Base-by-base conservation (phyloP, 176 grass and related monocot species). In the Oryza nivara region DNA sequence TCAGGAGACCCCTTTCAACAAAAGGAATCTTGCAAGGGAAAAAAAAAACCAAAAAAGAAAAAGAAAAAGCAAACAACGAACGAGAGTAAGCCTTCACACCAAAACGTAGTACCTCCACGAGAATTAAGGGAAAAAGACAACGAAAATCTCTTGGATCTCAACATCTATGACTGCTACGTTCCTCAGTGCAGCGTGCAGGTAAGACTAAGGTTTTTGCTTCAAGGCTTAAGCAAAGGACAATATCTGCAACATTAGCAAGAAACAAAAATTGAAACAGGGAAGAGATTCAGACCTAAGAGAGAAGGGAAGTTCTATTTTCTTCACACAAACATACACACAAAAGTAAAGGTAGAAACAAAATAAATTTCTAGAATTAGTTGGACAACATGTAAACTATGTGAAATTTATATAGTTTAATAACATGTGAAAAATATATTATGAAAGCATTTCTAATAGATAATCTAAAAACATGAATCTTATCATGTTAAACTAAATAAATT, bases 141-240 rank as follows among this genome's bases (percentile, higher is more conserved):
- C 17, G 51, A 7, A 13, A 60, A 76, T 35, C 17, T 17, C 51
- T 35, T 76, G 4, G 49, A 26, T 25, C 49, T 56, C 4, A 54
- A 25, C 48, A 75, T 35, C 48, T 34, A n/a, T 22, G 56, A 61
- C 56, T 61, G 56, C 1, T 61, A 61, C 56, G 5, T 54, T 54
- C 51, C 19, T 19, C 51, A 19, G 51, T 41, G 25, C 16, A 47
- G 7, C 43, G 7, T 11, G 15, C 25, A 11, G 58, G 58, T n/a
- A 49, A 56, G 47, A 58, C 9, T 19, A 58, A 71, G 34, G 46
- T 82, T 49, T 72, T 49, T 72, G n/a, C 79, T 72, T 60, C 70
- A 60, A 82, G n/a, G 67, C 41, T 60, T 56, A 60, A 72, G 19
- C 66, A 19, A 41, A 70, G 46, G 0, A 19, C 14, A 70, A 36